Evolutionary conservation across 2,329 filamentous ascomycete species (phyloP).

Genomic region (Falciphora oryzae): DNA sequence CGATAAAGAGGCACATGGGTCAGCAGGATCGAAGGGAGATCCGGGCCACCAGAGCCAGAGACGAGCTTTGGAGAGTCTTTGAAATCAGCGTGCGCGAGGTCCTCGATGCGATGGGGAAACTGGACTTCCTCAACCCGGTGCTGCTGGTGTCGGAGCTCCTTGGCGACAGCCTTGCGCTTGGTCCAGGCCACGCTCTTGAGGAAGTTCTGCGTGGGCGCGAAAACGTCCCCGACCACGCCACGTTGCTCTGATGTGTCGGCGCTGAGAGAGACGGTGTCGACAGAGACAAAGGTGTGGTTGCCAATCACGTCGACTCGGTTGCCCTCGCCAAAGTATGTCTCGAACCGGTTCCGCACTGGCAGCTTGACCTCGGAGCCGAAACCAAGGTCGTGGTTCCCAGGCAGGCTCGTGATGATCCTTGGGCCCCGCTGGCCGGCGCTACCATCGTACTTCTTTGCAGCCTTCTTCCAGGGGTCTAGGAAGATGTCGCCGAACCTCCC

Average conservation of each 20-base stretch:
- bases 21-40: constrained; percentile 82
- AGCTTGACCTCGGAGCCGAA: constrained; percentile 82
- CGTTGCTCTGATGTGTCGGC: constrained; percentile 53
- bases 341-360: constrained; percentile 75
- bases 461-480: constrained; percentile 60
- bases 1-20: constrained; percentile 90
- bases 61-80: constrained; percentile 33
- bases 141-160: constrained; percentile 61
- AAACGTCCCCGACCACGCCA: constrained; percentile 57
- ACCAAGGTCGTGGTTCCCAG: constrained; percentile 92
- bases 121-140: constrained; percentile 51
- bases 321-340: constrained; percentile 82
- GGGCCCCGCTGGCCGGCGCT: constrained; percentile 58
- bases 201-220: constrained; percentile 71
- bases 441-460: constrained; percentile 37
- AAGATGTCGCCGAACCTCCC: constrained; percentile 82
- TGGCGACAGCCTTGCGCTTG: constrained; percentile 62
- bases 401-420: constrained; percentile 77
- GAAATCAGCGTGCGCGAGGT: constrained; percentile 40
- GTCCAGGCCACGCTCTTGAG: constrained; percentile 58
- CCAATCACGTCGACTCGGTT: constrained; percentile 88
- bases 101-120: constrained; percentile 55
- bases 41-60: constrained; percentile 36
- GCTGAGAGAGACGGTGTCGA: constrained; percentile 84
- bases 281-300: constrained; percentile 91